Conservation (phyloP, 192 early-diverging fungal species). For the Cetraspora pellucida region DNA sequence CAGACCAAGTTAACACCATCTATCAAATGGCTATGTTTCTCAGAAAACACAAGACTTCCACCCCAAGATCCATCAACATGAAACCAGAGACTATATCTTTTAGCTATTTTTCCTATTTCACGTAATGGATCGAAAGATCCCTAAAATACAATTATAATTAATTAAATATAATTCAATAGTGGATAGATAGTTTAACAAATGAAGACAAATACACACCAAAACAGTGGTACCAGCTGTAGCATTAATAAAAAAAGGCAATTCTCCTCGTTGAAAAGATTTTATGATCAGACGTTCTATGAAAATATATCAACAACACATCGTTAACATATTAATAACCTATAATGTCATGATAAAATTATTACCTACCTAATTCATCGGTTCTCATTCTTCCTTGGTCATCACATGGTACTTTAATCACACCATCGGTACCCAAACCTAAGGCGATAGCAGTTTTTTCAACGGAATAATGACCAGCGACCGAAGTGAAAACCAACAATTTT, state of each 20-base stretch:
- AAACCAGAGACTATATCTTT: conserved; percentile 67
- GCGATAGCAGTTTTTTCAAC: conserved; percentile 73
- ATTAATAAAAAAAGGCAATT: conserved; percentile 79
- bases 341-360: not conserved
- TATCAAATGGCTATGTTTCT: conserved; percentile 44
- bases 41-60: conserved; percentile 67
- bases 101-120: conserved; percentile 58
- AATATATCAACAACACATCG: not conserved
- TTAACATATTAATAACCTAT: not conserved
- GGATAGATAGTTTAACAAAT: not conserved
- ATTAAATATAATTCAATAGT: not conserved
- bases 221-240: conserved; percentile 86
- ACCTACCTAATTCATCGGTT: conserved; percentile 57
- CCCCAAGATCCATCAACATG: conserved; percentile 85
- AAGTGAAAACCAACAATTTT: conserved; percentile 68
- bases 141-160: conserved; percentile 20
- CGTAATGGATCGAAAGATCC: conserved; percentile 77
- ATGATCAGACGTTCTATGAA: conserved; percentile 50
- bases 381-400: conserved; percentile 66
- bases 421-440: conserved; percentile 70
- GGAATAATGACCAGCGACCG: conserved; percentile 72
- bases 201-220: conserved; percentile 43
- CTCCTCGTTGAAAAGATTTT: conserved; percentile 44
- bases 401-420: conserved; percentile 66
- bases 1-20: conserved; percentile 54